phyloP scores from a whole-genome alignment of 2,329 filamentous ascomycete genomes.

The Coleophoma cylindrospora region DNA sequence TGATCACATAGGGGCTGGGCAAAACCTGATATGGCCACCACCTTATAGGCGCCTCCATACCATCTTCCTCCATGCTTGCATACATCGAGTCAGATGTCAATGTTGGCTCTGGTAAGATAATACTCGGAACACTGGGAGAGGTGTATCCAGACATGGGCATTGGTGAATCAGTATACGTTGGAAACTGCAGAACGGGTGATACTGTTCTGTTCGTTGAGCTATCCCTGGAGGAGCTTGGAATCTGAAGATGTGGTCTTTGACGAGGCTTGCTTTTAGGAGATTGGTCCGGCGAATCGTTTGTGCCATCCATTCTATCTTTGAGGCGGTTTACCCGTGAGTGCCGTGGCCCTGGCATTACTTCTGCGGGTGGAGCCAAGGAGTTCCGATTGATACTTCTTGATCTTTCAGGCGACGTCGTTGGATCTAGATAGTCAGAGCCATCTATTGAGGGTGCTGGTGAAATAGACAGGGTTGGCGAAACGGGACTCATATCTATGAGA shows the following conservation, averaged over 20 bases:
- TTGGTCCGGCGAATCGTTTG: constrained; percentile 5
- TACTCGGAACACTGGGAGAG: constrained; percentile 21
- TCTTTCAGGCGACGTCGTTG: constrained; percentile 15
- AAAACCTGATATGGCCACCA: constrained; percentile 82
- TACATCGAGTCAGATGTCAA: constrained; percentile 17
- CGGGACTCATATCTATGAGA: constrained; percentile 19
- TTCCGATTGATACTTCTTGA: constrained; percentile 27
- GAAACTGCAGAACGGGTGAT: constrained; percentile 25
- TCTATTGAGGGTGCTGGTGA: constrained; percentile 18
- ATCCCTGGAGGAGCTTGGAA: constrained; percentile 22
- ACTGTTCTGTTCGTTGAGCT: constrained; percentile 18
- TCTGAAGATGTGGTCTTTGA: constrained; percentile 19
- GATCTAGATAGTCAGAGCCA: constrained; percentile 26
- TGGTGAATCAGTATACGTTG: constrained; percentile 26
- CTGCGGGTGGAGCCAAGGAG: constrained; percentile 36
- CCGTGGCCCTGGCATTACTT: constrained; percentile 28
- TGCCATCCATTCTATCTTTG: constrained; percentile 25
- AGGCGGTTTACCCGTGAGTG: constrained; percentile 22
- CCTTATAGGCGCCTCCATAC: constrained; percentile 36
- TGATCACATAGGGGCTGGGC: constrained; percentile 66
- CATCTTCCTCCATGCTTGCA: constrained; percentile 11
- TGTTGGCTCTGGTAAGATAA: constrained; percentile 21
- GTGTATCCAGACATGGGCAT: constrained; percentile 18
- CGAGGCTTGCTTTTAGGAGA: constrained; percentile 10
- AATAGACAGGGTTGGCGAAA: constrained; percentile 28